Conservation (phyloP, 768 basidiomycete genomes). For the Leccinum imitatum region DNA sequence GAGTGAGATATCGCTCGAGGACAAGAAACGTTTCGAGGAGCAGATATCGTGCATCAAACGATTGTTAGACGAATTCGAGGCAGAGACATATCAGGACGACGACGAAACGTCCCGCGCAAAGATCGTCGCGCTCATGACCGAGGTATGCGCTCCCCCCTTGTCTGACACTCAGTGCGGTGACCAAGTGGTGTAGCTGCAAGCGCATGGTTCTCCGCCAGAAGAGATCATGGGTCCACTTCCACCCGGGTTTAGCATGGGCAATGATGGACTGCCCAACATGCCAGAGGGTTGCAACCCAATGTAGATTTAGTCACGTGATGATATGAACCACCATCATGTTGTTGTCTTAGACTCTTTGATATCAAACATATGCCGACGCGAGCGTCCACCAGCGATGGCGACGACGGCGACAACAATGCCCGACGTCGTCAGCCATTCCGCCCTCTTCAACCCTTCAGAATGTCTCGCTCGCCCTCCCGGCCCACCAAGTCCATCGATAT, state of each 20-base stretch:
- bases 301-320: conserved; percentile 13
- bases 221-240: conserved; percentile 86
- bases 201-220: conserved; percentile 70
- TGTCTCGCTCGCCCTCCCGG: conserved; percentile 40
- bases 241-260: conserved; percentile 56
- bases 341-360: conserved; percentile 13
- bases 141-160: conserved; percentile 42
- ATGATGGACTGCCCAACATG: conserved; percentile 53
- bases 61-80: conserved; percentile 68
- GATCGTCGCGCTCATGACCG: conserved; percentile 70
- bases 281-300: conserved; percentile 30
- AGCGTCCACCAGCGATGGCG: conserved; percentile 6
- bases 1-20: conserved; percentile 51
- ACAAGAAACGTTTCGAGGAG: conserved; percentile 60
- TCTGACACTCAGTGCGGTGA: neutral
- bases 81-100: conserved; percentile 55
- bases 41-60: conserved; percentile 57
- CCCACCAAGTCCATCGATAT: conserved; percentile 40
- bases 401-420: neutral
- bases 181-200: conserved; percentile 50
- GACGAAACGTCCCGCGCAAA: conserved; percentile 44
- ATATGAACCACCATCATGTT: conserved; percentile 6
- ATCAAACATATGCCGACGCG: conserved; percentile 19
- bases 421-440: conserved; percentile 21
- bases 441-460: conserved; percentile 14